Evolutionary conservation across 768 basidiomycete species (phyloP).

Genomic region (Sarcodon sp.): DNA sequence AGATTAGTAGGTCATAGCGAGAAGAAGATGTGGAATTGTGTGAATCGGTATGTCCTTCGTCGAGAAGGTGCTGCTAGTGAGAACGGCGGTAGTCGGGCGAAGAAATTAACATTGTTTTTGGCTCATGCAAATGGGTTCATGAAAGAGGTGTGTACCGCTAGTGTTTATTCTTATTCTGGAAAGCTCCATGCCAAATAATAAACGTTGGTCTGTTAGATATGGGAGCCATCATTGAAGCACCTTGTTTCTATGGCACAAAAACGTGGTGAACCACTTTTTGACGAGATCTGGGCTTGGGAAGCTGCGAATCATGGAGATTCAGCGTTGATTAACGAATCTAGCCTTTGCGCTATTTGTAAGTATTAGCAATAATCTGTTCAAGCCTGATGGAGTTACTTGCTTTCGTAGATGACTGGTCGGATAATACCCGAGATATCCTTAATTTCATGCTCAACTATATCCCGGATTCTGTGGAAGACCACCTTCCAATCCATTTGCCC

Average conservation of each 20-base stretch:
- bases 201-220: slow-evolving; percentile 36
- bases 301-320: slow-evolving; percentile 79
- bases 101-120: slow-evolving; percentile 50
- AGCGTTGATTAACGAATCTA: slow-evolving; percentile 50
- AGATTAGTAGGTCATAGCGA: slow-evolving; percentile 5
- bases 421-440: slow-evolving; percentile 65
- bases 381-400: neutral
- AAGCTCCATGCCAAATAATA: neutral
- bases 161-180: neutral
- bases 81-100: slow-evolving; percentile 18
- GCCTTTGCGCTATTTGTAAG: slow-evolving; percentile 48
- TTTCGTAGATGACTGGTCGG: slow-evolving; percentile 58
- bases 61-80: slow-evolving; percentile 12
- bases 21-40: slow-evolving; percentile 49
- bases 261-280: slow-evolving; percentile 19
- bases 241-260: slow-evolving; percentile 35
- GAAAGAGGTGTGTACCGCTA: slow-evolving; percentile 50
- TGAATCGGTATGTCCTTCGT: slow-evolving; percentile 52
- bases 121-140: slow-evolving; percentile 82
- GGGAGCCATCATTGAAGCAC: slow-evolving; percentile 53
- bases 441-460: slow-evolving; percentile 64
- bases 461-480: slow-evolving; percentile 22
- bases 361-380: slow-evolving; percentile 1
- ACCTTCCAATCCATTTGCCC: slow-evolving; percentile 39
- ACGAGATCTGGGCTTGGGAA: slow-evolving; percentile 79